Base-by-base conservation (phyloP, 257 asterid species). In the Mentha longifolia region DNA sequence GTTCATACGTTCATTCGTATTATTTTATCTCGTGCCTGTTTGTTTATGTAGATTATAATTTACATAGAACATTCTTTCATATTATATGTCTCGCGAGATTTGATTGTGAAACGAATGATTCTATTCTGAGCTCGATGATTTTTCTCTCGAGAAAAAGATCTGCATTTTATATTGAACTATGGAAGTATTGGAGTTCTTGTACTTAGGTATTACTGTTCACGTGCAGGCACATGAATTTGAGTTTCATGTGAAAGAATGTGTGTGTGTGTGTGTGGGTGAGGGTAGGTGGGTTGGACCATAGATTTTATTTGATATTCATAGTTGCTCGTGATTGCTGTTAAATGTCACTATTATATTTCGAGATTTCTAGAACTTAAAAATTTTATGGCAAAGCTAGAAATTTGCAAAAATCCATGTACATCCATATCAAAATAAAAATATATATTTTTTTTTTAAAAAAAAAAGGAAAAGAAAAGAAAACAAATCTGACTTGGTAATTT, bases 301-400 rank as follows among this genome's bases (percentile, higher is more conserved):
- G 9, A 33, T 31, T 58, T 58, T 31, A 47, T 37, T 50, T 31
- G 61, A 25, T 31, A 3, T 17, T 54, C 20, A 68, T 52, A 52
- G 54, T 54, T 52, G 55, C 54, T 68, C 47, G 64, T 68, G 25
- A 54, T 65, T 63, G 68, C 22, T 17, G 46, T 15, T 59, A n/a
- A 15, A 59, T 31, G 43, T 31, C 45, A 62, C 39, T 55, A 55
- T 55, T 55, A 12, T 4, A 22, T 25, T 55, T n/a, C 9, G 39
- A 55, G 37, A 55, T 3, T 7, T 55, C 39, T 55, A 55, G n/a
- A n/a, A n/a, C n/a, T 2, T 25, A 25, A 1, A 15, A 20, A 9
- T 20, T 12, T 10, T 54, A 20, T 7, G 13, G 33, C 31, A 9
- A 54, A 10, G 28, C 2, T 22, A 54, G 14, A 45, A 45, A 11